Evolutionary conservation across 352 stramenopile genomes (phyloP).

Genomic region (Phytopythium oedochilum): DNA sequence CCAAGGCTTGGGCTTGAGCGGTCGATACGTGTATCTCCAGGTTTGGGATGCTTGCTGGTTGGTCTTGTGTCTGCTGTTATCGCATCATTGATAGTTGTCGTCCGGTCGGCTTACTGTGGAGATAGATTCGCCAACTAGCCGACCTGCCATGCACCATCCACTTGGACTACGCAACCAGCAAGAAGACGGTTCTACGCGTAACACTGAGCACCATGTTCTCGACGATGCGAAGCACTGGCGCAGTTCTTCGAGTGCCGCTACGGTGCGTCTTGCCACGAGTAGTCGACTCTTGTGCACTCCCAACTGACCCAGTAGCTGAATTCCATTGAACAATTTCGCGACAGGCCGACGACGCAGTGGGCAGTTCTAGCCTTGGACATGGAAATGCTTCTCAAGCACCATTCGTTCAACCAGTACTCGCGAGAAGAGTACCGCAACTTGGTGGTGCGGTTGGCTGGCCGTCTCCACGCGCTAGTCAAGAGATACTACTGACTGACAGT

Average conservation of each 20-base stretch:
- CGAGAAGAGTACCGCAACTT: constrained; percentile 55
- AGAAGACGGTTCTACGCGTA: constrained; percentile 61
- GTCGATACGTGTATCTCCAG: constrained; percentile 70
- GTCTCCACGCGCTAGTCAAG: too few species aligned
- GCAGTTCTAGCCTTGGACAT: constrained; percentile 67
- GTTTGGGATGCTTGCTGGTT: constrained; percentile 10
- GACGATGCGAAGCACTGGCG: constrained; percentile 44
- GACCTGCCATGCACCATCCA: constrained; percentile 53
- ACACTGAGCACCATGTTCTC: constrained; percentile 72
- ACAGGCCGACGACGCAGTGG: constrained; percentile 32
- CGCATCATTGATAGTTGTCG: too few species aligned
- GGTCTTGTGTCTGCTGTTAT: not conserved
- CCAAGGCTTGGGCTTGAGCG: constrained; percentile 57
- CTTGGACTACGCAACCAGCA: constrained; percentile 61
- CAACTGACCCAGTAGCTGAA: too few species aligned
- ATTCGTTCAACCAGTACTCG: constrained; percentile 68
- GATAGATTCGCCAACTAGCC: constrained; percentile 31
- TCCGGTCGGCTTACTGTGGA: too few species aligned
- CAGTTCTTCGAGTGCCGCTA: constrained; percentile 55
- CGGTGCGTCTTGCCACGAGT: constrained; percentile 11
- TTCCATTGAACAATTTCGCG: too few species aligned
- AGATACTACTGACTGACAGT: too few species aligned
- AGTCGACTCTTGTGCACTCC: not conserved
- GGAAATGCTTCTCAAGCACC: constrained; percentile 44
- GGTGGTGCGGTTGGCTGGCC: constrained; percentile 29